Percentiles rank a stretch among this genome's conserved stretches.
Evolutionary conservation across 352 stramenopile genomes (phyloP).

Genomic region (Globisporangium parvum): DNA sequence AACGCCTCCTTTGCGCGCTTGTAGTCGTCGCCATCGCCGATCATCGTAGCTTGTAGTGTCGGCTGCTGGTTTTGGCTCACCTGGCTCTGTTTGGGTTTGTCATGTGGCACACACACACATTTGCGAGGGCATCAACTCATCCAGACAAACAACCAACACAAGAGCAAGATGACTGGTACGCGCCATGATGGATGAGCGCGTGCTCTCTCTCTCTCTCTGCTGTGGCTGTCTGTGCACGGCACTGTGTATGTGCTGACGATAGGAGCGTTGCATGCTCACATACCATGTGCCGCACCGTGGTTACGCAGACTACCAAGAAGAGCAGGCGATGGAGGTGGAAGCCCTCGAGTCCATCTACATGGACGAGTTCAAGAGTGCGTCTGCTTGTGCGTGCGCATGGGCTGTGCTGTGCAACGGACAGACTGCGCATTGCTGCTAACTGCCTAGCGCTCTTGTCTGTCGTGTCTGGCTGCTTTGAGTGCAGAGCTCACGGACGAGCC

Average conservation of each 20-base stretch:
- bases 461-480: background rate
- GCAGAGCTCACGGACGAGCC: constrained; percentile 75
- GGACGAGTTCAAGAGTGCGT: constrained; percentile 84
- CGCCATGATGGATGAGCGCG: constrained; percentile 4
- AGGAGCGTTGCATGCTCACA: background rate
- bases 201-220: background rate
- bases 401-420: too few relatives aligned
- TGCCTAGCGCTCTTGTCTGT: background rate
- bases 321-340: constrained; percentile 87
- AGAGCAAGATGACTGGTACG: constrained; percentile 55
- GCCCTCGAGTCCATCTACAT: constrained; percentile 88
- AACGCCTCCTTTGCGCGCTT: constrained; percentile 84
- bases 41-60: constrained; percentile 22
- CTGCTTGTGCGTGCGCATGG: background rate
- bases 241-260: background rate
- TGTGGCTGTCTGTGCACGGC: background rate
- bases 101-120: background rate
- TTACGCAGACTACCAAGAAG: constrained; percentile 81
- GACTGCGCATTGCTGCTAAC: too few relatives aligned
- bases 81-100: background rate
- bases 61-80: background rate
- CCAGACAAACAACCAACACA: background rate
- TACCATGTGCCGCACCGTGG: background rate
- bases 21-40: constrained; percentile 53
- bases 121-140: background rate